Base-by-base conservation (phyloP, 805 yeast species). In the Sporopachydermia quercuum region DNA sequence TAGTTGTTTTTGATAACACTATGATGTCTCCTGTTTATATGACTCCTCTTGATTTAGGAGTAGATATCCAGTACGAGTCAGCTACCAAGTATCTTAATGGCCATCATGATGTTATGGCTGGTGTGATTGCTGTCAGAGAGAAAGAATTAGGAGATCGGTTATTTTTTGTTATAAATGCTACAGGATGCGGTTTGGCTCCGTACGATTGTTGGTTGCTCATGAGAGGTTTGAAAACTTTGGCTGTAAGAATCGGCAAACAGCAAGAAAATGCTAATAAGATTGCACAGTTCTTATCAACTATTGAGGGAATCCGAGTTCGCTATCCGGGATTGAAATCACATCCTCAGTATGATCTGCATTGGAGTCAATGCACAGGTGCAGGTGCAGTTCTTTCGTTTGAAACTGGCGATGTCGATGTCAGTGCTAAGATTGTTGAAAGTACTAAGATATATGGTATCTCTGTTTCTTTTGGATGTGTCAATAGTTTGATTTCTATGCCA, bases 51-150 rank as follows among this genome's bases (percentile, higher is more conserved):
- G 84, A 82, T 49, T 70, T 81, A 48, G 93, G 91, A 5, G 89
- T 77, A 33, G 96, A 87, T 55, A 82, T 87, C 42, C 94, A 83
- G 42, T 89, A 87, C 57, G 97, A 87, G 56, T 77, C 89, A 8
- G 96, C 93, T 13, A 87, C 97, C 35, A 87, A 87, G 60, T 87
- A 83, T 54, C 65, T 87, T 49, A 81, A 86, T 51, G 96, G 96
- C 4, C 97, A 87, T 57, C 97, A 87, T 58, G 96, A 89, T 57
- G 74, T 87, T 50, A 87, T 87, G 97, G 96, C 95, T 16, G 97
- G 97, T 42, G 76, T 82, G 13, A 64, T 87, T 42, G 94, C 94
- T 16, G 75, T 80, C 18, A 69, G 78, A 45, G 66, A 66, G 39
- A 61, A 70, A 16, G 66, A 70, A 40, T 61, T 87, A 37, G 89